Evolutionary conservation across 2,329 filamentous ascomycete species (phyloP).

Genomic region (Westerdykella sp.): DNA sequence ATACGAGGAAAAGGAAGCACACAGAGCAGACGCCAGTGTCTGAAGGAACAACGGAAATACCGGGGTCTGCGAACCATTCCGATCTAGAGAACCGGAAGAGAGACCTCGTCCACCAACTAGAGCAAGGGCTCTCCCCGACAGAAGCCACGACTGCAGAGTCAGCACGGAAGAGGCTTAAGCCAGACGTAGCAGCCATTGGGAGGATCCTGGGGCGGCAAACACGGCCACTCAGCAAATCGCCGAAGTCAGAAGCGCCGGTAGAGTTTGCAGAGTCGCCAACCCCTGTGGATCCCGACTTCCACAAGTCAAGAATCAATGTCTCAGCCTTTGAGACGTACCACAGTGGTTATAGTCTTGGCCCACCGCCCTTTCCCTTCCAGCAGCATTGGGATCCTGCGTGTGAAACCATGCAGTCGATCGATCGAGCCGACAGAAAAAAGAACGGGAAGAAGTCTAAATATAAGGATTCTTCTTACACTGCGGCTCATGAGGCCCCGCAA

Average conservation of each 20-base stretch:
- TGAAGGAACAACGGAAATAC: no score
- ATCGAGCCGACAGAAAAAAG: constrained; percentile 29
- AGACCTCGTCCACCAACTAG: no score
- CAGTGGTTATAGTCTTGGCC: constrained; percentile 51
- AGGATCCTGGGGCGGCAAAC: constrained; percentile 29
- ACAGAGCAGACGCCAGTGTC: no score
- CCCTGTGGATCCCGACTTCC: constrained; percentile 53
- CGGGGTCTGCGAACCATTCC: no score
- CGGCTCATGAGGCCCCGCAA: background rate
- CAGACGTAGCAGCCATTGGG: constrained; percentile 22
- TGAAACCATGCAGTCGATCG: constrained; percentile 38
- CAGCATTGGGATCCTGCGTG: constrained; percentile 85
- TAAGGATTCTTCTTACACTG: constrained; percentile 27
- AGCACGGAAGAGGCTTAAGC: constrained; percentile 17
- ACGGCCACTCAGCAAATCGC: constrained; percentile 1
- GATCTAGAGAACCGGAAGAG: no score
- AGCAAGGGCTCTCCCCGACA: no score
- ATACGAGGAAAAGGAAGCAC: no score
- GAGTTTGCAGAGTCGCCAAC: background rate
- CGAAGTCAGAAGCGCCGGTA: background rate
- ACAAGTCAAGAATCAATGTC: constrained; percentile 68
- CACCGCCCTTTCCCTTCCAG: constrained; percentile 82
- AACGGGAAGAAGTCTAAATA: constrained; percentile 56
- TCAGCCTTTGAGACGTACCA: constrained; percentile 78
- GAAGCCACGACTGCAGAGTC: constrained; percentile 1